Evolutionary conservation across 495 filamentous ascomycete species (phyloP), one percentile per base, ranked within the genome.

Genomic region (Talaromyces liani): DNA sequence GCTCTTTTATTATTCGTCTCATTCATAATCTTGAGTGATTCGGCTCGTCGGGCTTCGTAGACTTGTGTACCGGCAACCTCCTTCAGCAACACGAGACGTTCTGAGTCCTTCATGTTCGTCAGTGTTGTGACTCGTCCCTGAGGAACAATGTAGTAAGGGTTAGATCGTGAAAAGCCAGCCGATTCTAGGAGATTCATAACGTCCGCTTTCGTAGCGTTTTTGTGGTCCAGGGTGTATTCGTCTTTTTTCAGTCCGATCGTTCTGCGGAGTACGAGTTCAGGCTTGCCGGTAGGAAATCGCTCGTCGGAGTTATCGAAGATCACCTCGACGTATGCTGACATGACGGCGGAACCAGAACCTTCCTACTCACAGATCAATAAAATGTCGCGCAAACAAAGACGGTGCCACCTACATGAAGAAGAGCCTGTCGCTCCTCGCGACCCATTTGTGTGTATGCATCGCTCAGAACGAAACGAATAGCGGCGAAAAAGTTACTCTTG

Each of bases 401-500:
- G 54, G 6, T 16, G 9, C 6, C 10, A 72, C 84, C 33, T 80
- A 87, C 85, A 72, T 98, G 94, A 4, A 99, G 82, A 9, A 99
- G 86, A 27, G 91, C 92, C 73, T 95, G 90, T 31, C 94, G 92
- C 82, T 98, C 93, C 73, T 99, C 95, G 65, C 94, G 87, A 56
- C 88, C 91, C 85, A 99, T 91, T 72, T 96, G 91, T 22, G 90
- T 93, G 76, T 99, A 99, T 61, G 91, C 92, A 87, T 98, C 92
- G 73, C 93, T 94, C 65, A 99, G 88, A 25, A 97, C 94, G 73
- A 99, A 99, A 22, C 93, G 93, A 78, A 99, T 97, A 33, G 94
- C 94, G 49, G 93, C 94, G 76, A 99, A 99, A 85, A 99, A 99
- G 79, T 99, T 99, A 73, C 92, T 96, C 82, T 99, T 99, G 69